phyloP scores from a whole-genome alignment of 1,284 basidiomycete species.

The Malassezia arunalokei region DNA sequence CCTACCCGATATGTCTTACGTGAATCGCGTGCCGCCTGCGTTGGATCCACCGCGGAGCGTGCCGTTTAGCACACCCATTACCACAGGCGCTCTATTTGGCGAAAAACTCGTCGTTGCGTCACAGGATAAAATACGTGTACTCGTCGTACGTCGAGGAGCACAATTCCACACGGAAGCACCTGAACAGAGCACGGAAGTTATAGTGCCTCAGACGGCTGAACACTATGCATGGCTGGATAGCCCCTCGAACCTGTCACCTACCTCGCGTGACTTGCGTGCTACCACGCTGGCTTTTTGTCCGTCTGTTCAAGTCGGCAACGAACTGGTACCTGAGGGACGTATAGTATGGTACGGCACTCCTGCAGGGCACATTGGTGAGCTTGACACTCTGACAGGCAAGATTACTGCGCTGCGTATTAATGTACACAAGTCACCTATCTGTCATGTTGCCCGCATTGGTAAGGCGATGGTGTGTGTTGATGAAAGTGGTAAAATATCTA shows the following conservation, averaged over 20 bases:
- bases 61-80: not conserved
- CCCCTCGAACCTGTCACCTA: slow-evolving; percentile 1
- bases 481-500: slow-evolving; percentile 40
- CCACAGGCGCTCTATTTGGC: not conserved
- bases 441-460: slow-evolving; percentile 27
- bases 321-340: slow-evolving; percentile 17
- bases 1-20: slow-evolving; percentile 7
- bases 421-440: slow-evolving; percentile 30
- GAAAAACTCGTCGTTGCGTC: not conserved
- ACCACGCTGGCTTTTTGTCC: slow-evolving; percentile 8
- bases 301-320: not conserved
- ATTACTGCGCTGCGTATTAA: slow-evolving; percentile 21
- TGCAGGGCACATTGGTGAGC: slow-evolving; percentile 33
- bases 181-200: not conserved
- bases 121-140: slow-evolving; percentile 7
- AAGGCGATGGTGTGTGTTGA: slow-evolving; percentile 34
- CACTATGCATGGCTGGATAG: slow-evolving; percentile 8
- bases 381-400: slow-evolving; percentile 26
- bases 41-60: slow-evolving; percentile 5
- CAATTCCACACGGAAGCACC: not conserved
- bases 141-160: not conserved
- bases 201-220: slow-evolving; percentile 4
- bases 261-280: slow-evolving; percentile 10
- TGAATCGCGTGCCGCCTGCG: slow-evolving; percentile 10
- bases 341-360: slow-evolving; percentile 40